These are phyloP conservation scores for Pinus albicaulis DNA, from an alignment of 75 land plant species.

Conservation along the genomic window DNA sequence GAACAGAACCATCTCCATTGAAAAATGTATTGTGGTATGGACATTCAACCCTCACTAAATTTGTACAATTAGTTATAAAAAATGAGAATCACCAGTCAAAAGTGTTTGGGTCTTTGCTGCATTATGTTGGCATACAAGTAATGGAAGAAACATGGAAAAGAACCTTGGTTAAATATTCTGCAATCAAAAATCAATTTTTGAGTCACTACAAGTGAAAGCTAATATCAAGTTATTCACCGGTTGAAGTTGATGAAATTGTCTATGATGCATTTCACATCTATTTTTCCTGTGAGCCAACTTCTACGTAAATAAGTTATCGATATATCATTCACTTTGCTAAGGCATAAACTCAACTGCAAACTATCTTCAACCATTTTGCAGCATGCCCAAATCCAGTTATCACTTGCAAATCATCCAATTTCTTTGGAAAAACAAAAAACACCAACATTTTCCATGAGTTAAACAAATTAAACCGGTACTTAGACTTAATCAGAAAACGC, in stretches of 20 bases:
- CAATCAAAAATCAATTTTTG: slow-evolving; percentile 5
- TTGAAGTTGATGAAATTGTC: slow-evolving; percentile 6
- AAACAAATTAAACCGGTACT: not conserved
- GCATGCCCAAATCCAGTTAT: slow-evolving; percentile 52
- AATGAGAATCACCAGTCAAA: slow-evolving; percentile 11
- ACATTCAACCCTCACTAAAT: slow-evolving; percentile 10
- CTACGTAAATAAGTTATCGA: slow-evolving; percentile 7
- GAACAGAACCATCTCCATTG: no score
- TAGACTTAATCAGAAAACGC: not conserved
- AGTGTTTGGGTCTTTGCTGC: not conserved
- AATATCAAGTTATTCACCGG: not conserved
- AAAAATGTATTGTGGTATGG: not conserved
- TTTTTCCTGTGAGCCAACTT: not conserved
- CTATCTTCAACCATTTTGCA: slow-evolving; percentile 36
- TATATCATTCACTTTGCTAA: not conserved
- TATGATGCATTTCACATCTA: slow-evolving; percentile 10
- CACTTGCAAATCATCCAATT: slow-evolving; percentile 45
- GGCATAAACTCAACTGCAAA: slow-evolving; percentile 15
- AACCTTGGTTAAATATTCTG: not conserved
- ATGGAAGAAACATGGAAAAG: slow-evolving; percentile 9
- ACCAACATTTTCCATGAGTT: not conserved
- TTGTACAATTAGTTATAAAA: slow-evolving; percentile 9
- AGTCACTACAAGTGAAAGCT: slow-evolving; percentile 10
- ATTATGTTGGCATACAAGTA: slow-evolving; percentile 9
- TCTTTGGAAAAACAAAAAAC: slow-evolving; percentile 16